Base-by-base conservation (phyloP, 257 asterid genomes). In the Voacanga thouarsii region DNA sequence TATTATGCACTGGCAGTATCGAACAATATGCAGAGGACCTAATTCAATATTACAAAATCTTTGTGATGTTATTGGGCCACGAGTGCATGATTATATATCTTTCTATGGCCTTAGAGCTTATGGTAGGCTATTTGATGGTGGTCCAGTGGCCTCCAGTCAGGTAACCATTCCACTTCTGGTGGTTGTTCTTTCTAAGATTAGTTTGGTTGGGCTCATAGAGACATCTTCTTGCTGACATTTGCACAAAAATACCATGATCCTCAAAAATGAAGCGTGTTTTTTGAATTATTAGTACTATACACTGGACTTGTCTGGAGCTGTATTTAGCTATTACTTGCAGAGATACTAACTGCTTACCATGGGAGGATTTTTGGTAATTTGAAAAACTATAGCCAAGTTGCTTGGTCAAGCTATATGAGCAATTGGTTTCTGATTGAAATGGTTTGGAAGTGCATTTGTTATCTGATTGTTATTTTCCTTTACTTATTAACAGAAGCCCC, bases 1-100 rank as follows among this genome's bases (percentile, higher is more conserved):
- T 80, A 92, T 94, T 80, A 92, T 94, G 97, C 99, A 91, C 86
- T 94, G 99, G 99, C 97, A 92, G 79, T 92, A 92, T 79, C 89
- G 99, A 81, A 90, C 99, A 80, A 92, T 94, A 78, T 86, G 86
- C 85, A 85, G 97, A 80, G 97, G 97, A 72, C 84, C 82, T 70
- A 83, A 84, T 80, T 94, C 99, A 61, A 94, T 94, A 84, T 77
- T 94, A 85, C 96, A 92, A 82, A 94, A 89, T 79, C 92, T 94
- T 26, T 85, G 72, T 80, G 83, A 86, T 75, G 83, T 86, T 77
- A 82, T 94, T 82, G 99, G 97, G 71, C 89, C 97, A 79, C 85
- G 86, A 86, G 81, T 87, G 90, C 93, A 90, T 16, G 97, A 94
- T 55, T 94, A 92, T 74, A 84, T 94, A 88, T 94, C 99, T 7